Conservation (phyloP, 2,329 filamentous ascomycete species). For the Paecilomyces formosus region DNA sequence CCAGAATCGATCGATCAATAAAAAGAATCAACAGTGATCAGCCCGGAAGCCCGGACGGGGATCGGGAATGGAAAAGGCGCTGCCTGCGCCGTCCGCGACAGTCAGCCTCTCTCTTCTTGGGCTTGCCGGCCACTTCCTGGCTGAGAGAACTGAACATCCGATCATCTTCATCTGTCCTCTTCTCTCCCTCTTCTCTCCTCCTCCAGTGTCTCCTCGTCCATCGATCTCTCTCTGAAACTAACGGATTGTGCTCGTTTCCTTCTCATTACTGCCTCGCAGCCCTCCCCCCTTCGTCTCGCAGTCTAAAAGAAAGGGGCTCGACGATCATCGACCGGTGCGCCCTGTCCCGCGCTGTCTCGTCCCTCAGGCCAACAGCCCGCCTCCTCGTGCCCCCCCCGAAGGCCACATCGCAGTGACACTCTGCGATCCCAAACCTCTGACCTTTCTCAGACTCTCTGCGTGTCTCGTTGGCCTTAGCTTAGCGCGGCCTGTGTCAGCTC, state of each 20-base stretch:
- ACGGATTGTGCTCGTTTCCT: no score
- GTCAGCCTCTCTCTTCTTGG: neutral
- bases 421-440: neutral
- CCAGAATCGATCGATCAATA: neutral
- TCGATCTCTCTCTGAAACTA: neutral
- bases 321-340: constrained; percentile 10
- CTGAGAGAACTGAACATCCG: neutral
- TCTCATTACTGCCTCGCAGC: neutral
- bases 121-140: neutral
- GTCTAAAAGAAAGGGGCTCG: constrained; percentile 10
- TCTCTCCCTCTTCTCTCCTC: no score
- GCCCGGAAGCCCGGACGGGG: neutral
- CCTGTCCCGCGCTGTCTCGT: neutral
- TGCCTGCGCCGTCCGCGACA: neutral
- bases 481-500: neutral
- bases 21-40: neutral
- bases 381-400: neutral
- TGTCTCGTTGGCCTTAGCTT: neutral
- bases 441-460: neutral
- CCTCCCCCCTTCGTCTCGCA: neutral
- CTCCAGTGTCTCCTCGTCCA: neutral
- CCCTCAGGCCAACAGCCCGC: neutral
- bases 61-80: neutral
- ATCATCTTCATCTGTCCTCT: neutral
- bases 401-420: neutral